phyloP scores from a whole-genome alignment of 257 asterid species.

The Plantago elongata region DNA sequence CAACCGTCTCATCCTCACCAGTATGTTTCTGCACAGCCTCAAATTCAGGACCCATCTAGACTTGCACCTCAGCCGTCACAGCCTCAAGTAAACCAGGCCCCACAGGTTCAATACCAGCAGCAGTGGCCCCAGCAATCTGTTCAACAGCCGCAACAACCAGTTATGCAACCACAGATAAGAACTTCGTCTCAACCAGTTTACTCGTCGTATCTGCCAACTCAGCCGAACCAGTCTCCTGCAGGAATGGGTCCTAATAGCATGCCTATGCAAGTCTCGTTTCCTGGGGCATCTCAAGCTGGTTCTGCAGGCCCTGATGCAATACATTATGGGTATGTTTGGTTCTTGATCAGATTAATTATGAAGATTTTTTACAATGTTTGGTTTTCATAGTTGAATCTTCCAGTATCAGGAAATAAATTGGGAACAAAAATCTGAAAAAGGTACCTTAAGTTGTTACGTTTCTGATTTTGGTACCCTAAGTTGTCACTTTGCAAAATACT shows the following conservation, averaged over 20 bases:
- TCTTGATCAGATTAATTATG: not conserved
- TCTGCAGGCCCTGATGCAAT: conserved; percentile 49
- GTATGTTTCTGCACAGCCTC: conserved; percentile 46
- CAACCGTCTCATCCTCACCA: conserved; percentile 52
- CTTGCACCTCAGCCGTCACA: conserved; percentile 48
- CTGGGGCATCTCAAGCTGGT: conserved; percentile 48
- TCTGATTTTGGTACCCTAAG: too few relatives aligned
- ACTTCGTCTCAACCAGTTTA: conserved; percentile 59
- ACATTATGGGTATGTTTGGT: conserved; percentile 45
- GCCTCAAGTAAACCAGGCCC: conserved; percentile 53
- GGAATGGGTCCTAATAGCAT: conserved; percentile 61
- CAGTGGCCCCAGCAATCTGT: conserved; percentile 44
- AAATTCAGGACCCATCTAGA: conserved; percentile 59
- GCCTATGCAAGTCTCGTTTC: conserved; percentile 60
- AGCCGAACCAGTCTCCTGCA: conserved; percentile 51
- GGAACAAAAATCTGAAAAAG: too few relatives aligned
- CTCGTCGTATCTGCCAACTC: conserved; percentile 50
- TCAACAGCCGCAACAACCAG: conserved; percentile 35
- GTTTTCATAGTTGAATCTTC: too few relatives aligned
- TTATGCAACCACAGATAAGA: conserved; percentile 61
- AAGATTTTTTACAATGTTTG: too few relatives aligned
- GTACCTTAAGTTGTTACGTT: too few relatives aligned
- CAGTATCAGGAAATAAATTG: too few relatives aligned
- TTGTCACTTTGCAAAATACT: too few relatives aligned
- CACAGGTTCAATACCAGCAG: conserved; percentile 62